Percentiles rank a stretch among this genome's conserved stretches.
phyloP scores from a whole-genome alignment of 768 basidiomycete genomes.

The Paxillus involutus region DNA sequence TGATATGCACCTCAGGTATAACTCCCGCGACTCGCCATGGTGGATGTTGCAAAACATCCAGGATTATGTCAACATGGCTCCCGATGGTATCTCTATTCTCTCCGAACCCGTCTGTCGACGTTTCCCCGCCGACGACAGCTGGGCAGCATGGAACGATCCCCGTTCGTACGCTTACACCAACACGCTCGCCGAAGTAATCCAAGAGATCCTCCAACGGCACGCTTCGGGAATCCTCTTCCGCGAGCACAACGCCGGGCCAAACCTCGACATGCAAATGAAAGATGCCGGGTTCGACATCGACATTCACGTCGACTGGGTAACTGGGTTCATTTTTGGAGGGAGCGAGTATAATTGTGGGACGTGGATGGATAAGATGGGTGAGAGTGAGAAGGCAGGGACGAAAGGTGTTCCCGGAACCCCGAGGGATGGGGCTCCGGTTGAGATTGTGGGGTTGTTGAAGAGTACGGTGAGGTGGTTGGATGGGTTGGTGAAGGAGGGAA shows the following conservation, averaged over 20 bases:
- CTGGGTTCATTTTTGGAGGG: conserved; percentile 87
- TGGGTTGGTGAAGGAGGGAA: conserved; percentile 56
- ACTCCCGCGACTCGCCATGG: conserved; percentile 98
- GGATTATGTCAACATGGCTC: conserved; percentile 82
- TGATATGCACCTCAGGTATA: conserved; percentile 55
- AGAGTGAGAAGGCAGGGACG: conserved; percentile 85
- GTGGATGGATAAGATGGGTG: conserved; percentile 99
- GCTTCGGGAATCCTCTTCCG: conserved; percentile 90
- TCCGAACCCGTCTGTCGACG: conserved; percentile 85
- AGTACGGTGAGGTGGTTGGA: conserved; percentile 91
- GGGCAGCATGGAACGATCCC: conserved; percentile 89
- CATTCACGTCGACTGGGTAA: conserved; percentile 94
- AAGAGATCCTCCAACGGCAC: conserved; percentile 94
- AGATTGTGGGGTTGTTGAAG: conserved; percentile 92
- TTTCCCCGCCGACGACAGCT: conserved; percentile 92
- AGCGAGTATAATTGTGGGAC: conserved; percentile 87
- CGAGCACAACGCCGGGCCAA: conserved; percentile 94
- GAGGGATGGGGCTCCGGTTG: conserved; percentile 92
- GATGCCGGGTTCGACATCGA: conserved; percentile 92
- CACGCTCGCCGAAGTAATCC: conserved; percentile 91
- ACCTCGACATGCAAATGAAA: conserved; percentile 97
- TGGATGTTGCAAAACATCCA: conserved; percentile 99
- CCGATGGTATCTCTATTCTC: conserved; percentile 80
- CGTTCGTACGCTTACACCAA: conserved; percentile 79
- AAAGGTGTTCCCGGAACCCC: conserved; percentile 97